Evolutionary conservation across 2,329 filamentous ascomycete species (phyloP).

Genomic region (Pseudogymnoascus sp.): DNA sequence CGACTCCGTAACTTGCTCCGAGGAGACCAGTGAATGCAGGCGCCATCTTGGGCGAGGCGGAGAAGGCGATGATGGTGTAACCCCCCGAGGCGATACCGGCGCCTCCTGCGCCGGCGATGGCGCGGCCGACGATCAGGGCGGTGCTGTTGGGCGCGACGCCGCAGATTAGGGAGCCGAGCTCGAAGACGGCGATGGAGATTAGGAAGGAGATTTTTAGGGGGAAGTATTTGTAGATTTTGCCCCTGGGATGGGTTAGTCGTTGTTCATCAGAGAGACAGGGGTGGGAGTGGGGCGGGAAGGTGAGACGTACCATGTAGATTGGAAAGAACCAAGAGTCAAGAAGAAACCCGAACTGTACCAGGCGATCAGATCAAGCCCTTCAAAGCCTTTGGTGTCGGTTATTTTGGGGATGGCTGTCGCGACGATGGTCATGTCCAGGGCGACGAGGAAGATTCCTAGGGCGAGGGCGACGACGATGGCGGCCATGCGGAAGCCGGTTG

Average conservation of each 20-base stretch:
- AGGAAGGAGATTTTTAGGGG: constrained; percentile 19
- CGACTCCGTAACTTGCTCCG: constrained; percentile 19
- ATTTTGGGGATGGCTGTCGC: constrained; percentile 50
- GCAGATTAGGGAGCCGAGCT: constrained; percentile 24
- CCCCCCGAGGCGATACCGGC: constrained; percentile 28
- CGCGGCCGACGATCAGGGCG: constrained; percentile 24
- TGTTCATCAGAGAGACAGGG: background rate
- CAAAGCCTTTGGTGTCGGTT: constrained; percentile 39
- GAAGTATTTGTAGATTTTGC: constrained; percentile 21
- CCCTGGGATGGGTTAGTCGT: constrained; percentile 1
- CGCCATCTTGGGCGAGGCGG: constrained; percentile 21
- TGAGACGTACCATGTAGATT: background rate
- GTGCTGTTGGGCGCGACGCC: constrained; percentile 21
- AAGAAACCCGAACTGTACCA: constrained; percentile 54
- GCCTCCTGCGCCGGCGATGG: constrained; percentile 22
- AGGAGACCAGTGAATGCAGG: constrained; percentile 23
- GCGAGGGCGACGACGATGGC: constrained; percentile 41
- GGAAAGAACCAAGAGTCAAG: constrained; percentile 32
- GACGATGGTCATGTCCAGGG: constrained; percentile 43
- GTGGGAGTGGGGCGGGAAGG: background rate
- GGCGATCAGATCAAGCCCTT: constrained; percentile 43
- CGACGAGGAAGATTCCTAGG: constrained; percentile 40
- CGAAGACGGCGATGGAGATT: constrained; percentile 22
- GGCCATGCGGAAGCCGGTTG: constrained; percentile 22
- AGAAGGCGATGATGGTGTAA: constrained; percentile 34